These are phyloP conservation scores for Byssothecium circinans DNA, from an alignment of 2,329 filamentous ascomycete genomes.

Conservation along the genomic window DNA sequence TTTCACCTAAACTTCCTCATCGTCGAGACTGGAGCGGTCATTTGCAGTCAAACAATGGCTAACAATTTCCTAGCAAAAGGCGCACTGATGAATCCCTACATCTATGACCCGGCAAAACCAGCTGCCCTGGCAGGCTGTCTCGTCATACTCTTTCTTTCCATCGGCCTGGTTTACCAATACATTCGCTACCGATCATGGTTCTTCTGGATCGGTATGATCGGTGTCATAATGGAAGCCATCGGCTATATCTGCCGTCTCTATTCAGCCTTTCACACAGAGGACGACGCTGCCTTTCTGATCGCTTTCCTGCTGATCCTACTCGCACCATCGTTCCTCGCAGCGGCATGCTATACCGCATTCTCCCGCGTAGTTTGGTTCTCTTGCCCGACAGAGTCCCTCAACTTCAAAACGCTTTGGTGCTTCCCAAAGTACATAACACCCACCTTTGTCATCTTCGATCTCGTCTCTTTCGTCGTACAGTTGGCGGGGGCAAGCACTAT, in stretches of 20 bases:
- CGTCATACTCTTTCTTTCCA: conserved; percentile 44
- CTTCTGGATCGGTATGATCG: conserved; percentile 40
- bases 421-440: conserved; percentile 50
- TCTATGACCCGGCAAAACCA: conserved; percentile 51
- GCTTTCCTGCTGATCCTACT: conserved; percentile 52
- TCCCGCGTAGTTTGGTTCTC: conserved; percentile 50
- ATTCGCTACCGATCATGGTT: conserved; percentile 41
- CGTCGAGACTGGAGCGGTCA: too few species aligned
- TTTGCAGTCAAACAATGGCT: not conserved
- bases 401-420: conserved; percentile 48
- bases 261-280: conserved; percentile 39
- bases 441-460: conserved; percentile 53
- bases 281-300: conserved; percentile 43
- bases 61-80: conserved; percentile 10
- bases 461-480: conserved; percentile 53
- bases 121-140: conserved; percentile 48
- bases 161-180: conserved; percentile 36
- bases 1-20: too few species aligned
- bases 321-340: conserved; percentile 54
- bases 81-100: conserved; percentile 46
- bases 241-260: conserved; percentile 57
- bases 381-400: conserved; percentile 42
- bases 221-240: conserved; percentile 49
- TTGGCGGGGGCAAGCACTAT: conserved; percentile 49
- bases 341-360: conserved; percentile 54